Conservation (phyloP, 1,284 basidiomycete species). For the Ganoderma lucidum region DNA sequence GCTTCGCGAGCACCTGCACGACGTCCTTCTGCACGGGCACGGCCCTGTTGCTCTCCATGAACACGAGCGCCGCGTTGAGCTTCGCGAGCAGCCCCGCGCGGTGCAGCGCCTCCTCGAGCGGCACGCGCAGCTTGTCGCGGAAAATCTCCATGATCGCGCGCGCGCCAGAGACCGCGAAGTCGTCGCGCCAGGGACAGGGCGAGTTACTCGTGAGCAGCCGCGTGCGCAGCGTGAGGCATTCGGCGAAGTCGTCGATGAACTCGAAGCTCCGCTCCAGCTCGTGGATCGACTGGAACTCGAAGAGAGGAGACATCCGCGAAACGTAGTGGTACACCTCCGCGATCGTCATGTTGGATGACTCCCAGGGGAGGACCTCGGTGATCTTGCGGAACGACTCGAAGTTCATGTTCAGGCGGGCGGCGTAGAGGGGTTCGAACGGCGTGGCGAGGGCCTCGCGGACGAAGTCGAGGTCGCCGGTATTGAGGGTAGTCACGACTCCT, state of each 20-base stretch:
- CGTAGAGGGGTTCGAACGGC: slow-evolving; percentile 45
- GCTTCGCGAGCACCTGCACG: slow-evolving; percentile 47
- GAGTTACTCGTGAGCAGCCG: slow-evolving; percentile 37
- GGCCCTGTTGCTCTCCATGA: slow-evolving; percentile 24
- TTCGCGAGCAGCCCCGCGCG: slow-evolving; percentile 34
- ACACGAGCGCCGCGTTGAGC: slow-evolving; percentile 28
- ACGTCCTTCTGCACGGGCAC: slow-evolving; percentile 10
- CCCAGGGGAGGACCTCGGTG: slow-evolving; percentile 49
- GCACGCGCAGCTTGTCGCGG: slow-evolving; percentile 23
- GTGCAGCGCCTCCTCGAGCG: slow-evolving; percentile 33
- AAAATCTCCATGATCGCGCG: slow-evolving; percentile 38
- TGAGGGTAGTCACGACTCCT: slow-evolving; percentile 80
- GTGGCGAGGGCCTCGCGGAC: slow-evolving; percentile 55
- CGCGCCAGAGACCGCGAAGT: slow-evolving; percentile 23
- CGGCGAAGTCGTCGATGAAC: slow-evolving; percentile 38
- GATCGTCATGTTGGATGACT: slow-evolving; percentile 26
- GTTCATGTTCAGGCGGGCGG: slow-evolving; percentile 46
- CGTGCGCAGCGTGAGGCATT: slow-evolving; percentile 38
- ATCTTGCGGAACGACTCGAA: slow-evolving; percentile 38
- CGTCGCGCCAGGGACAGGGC: slow-evolving; percentile 41
- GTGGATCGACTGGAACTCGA: slow-evolving; percentile 32
- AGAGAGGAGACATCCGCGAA: slow-evolving; percentile 37
- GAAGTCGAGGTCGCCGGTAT: slow-evolving; percentile 69
- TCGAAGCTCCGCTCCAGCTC: slow-evolving; percentile 24
- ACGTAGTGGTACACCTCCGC: slow-evolving; percentile 40